Percentiles rank a stretch among this genome's conserved stretches.
phyloP scores from a whole-genome alignment of 2,329 filamentous ascomycete genomes.

The Teratosphaeria destructans region DNA sequence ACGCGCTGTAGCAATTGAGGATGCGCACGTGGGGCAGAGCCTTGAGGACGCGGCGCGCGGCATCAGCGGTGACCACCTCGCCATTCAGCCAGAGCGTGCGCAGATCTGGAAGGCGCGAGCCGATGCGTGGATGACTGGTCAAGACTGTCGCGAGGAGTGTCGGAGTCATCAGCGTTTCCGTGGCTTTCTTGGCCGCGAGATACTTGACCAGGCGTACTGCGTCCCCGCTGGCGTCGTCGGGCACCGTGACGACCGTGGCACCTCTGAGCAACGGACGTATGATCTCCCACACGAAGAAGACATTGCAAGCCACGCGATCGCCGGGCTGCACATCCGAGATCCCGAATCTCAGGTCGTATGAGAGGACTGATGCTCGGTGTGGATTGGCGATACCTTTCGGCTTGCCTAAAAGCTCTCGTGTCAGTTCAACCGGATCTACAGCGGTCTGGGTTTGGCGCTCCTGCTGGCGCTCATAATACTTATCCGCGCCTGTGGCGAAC shows the following conservation, averaged over 20 bases:
- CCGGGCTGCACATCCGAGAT: slow-evolving; percentile 60
- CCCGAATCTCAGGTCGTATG: slow-evolving; percentile 62
- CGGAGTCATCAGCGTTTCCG: slow-evolving; percentile 75
- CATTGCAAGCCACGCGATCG: slow-evolving; percentile 76
- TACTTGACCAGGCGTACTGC: slow-evolving; percentile 63
- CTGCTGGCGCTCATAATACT: background rate
- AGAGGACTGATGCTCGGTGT: slow-evolving; percentile 61
- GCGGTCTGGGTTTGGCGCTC: background rate
- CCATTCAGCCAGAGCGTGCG: slow-evolving; percentile 71
- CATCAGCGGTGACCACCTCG: slow-evolving; percentile 70
- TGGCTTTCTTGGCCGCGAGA: slow-evolving; percentile 54
- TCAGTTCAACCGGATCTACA: background rate
- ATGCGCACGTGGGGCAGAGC: slow-evolving; percentile 59
- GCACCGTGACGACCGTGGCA: slow-evolving; percentile 64
- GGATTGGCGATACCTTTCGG: slow-evolving; percentile 72
- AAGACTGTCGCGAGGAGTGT: slow-evolving; percentile 67
- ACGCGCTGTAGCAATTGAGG: slow-evolving; percentile 73
- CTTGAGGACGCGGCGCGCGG: slow-evolving; percentile 56
- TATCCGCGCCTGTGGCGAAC: background rate
- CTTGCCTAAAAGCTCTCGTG: slow-evolving; percentile 26
- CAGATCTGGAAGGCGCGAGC: slow-evolving; percentile 52
- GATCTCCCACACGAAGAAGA: slow-evolving; percentile 82
- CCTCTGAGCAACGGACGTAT: slow-evolving; percentile 64
- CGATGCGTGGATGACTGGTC: slow-evolving; percentile 56
- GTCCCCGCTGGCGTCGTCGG: slow-evolving; percentile 69